Evolutionary conservation across 2,329 filamentous ascomycete species (phyloP).

Genomic region (Fusarium incarnatum): DNA sequence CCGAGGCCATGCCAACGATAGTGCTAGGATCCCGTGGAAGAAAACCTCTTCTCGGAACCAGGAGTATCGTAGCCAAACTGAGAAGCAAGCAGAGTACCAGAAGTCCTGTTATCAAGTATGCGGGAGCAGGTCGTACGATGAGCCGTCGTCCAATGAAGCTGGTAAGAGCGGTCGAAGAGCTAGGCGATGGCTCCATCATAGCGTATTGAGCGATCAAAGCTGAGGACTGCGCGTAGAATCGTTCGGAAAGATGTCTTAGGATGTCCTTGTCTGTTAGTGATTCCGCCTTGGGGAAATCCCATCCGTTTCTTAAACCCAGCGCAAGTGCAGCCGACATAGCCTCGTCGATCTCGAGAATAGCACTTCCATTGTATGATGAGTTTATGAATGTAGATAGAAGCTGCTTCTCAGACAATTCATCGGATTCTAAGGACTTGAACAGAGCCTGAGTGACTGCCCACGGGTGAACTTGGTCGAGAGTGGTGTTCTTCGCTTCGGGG

Average conservation of each 20-base stretch:
- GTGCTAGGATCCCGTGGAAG: constrained; percentile 52
- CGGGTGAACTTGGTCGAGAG: constrained; percentile 34
- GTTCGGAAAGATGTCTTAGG: constrained; percentile 44
- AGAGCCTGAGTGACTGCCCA: constrained; percentile 39
- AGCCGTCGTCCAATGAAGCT: constrained; percentile 48
- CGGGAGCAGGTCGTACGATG: constrained; percentile 46
- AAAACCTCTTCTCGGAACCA: constrained; percentile 49
- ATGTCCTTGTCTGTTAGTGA: constrained; percentile 42
- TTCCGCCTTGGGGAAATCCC: constrained; percentile 34
- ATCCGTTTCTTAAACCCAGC: constrained; percentile 41
- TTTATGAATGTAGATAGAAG: constrained; percentile 12
- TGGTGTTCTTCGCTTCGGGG: constrained; percentile 24
- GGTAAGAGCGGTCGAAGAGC: constrained; percentile 40
- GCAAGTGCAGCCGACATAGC: constrained; percentile 51
- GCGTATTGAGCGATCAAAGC: constrained; percentile 50
- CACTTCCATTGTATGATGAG: constrained; percentile 38
- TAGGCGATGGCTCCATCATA: constrained; percentile 44
- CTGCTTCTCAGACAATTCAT: background rate
- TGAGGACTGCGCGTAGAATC: constrained; percentile 52
- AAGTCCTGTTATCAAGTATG: constrained; percentile 49
- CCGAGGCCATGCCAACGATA: constrained; percentile 51
- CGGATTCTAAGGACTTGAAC: constrained; percentile 36
- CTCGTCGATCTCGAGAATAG: constrained; percentile 48
- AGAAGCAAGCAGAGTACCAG: constrained; percentile 46
- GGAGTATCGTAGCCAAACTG: constrained; percentile 26